These are phyloP conservation scores for Pontederia crassipes DNA, from an alignment of 176 grass and related monocot species.

Conservation along the genomic window DNA sequence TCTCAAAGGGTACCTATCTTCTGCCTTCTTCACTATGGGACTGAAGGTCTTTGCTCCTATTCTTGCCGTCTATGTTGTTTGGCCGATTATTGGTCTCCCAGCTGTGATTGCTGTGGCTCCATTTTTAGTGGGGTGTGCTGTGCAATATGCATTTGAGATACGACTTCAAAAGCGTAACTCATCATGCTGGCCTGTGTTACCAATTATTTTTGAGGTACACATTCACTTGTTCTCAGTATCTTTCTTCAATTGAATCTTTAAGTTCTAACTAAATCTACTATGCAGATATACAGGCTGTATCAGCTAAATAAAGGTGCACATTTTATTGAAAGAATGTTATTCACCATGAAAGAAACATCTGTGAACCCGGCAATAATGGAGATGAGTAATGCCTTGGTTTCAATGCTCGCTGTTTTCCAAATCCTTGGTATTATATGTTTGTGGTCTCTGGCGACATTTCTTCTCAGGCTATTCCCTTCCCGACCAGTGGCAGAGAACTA, in stretches of 20 bases:
- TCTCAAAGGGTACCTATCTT: conserved; percentile 26
- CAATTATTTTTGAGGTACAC: conserved; percentile 36
- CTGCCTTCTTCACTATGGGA: conserved; percentile 31
- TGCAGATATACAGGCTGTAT: conserved; percentile 30
- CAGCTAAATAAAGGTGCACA: conserved; percentile 35
- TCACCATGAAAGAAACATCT: conserved; percentile 14
- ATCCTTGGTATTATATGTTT: conserved; percentile 26
- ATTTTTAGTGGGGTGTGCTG: conserved; percentile 29
- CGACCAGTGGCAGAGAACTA: conserved; percentile 28
- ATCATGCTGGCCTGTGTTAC: conserved; percentile 33
- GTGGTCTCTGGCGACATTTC: conserved; percentile 28
- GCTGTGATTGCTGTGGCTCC: conserved; percentile 22
- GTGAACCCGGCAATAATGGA: conserved; percentile 15
- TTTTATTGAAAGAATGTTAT: conserved; percentile 30
- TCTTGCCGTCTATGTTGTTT: conserved; percentile 23
- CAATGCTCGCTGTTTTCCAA: conserved; percentile 25
- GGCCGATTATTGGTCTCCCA: conserved; percentile 30
- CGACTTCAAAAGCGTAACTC: conserved; percentile 11
- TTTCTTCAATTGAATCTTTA: not conserved
- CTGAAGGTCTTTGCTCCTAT: conserved; percentile 29
- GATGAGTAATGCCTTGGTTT: conserved; percentile 9
- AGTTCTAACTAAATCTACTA: not conserved
- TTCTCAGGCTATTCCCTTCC: conserved; percentile 30
- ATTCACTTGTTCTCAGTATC: not conserved
- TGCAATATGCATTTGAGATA: conserved; percentile 29